A percentile compares a stretch with the other conserved stretches of the same genome.
These are phyloP conservation scores for Rhizopus delemar DNA, from an alignment of 371 early-diverging fungal genomes.

Conservation along the genomic window DNA sequence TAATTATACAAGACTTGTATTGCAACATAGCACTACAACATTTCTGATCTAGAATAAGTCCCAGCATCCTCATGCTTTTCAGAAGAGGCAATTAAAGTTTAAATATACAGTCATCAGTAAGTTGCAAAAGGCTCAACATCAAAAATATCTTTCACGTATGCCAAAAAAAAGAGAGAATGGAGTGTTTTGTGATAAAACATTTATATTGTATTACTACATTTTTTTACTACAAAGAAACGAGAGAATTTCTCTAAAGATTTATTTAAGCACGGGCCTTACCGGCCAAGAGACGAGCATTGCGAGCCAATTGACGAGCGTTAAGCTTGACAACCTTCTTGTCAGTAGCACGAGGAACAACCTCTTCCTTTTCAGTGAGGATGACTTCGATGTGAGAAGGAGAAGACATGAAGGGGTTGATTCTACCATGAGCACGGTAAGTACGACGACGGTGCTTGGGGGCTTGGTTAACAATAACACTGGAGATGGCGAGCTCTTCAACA, in stretches of 20 bases:
- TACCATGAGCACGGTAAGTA: conserved; percentile 98
- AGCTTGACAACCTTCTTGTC: conserved; percentile 55
- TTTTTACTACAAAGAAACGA: conserved; percentile 3
- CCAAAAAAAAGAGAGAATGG: no score
- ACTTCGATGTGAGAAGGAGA: conserved; percentile 98
- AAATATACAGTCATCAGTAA: no score
- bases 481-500: conserved; percentile 81
- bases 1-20: no score
- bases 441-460: conserved; percentile 98
- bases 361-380: conserved; percentile 81
- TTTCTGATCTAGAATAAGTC: no score
- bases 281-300: conserved; percentile 46
- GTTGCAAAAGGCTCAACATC: no score
- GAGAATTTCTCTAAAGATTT: neutral
- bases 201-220: no score
- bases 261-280: conserved; percentile 21
- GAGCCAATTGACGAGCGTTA: conserved; percentile 59
- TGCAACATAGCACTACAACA: no score
- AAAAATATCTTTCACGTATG: no score
- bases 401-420: conserved; percentile 90
- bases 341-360: conserved; percentile 72
- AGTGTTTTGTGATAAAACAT: no score
- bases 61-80: no score
- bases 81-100: no score
- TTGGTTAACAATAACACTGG: conserved; percentile 97